Evolutionary conservation across 2,329 filamentous ascomycete genomes (phyloP), one percentile per base, ranked within the genome.

Genomic region (Talaromyces islandicus): DNA sequence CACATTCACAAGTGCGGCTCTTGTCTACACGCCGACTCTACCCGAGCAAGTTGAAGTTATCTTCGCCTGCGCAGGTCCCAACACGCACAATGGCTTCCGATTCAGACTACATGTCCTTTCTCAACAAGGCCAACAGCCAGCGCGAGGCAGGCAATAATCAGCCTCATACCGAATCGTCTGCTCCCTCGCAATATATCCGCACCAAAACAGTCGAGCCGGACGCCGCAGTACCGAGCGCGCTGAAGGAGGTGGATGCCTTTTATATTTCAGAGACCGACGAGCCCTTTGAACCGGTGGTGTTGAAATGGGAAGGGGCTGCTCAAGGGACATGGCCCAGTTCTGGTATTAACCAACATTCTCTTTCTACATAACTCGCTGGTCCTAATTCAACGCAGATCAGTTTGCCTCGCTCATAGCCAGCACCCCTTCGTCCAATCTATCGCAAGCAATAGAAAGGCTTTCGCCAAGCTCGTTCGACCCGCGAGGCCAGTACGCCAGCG

Each of bases 191-290:
- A 71, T 71, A 66, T 71, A 69, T 54, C 32, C 66, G 66, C 32
- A 76, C 74, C 10, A 69, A 76, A 61, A 70, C 75, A 7, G 76
- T 81, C 38, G 72, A 79, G 64, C 59, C 67, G 54, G 79, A 62
- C 80, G 82, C 64, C 80, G 82, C 56, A 73, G 81, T 92, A 57
- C 90, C 92, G 7, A 74, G 78, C 55, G 75, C 77, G 3, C 80
- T 92, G 57, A 74, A 77, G 58, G 78, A 81, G 55, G 77, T 82
- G 56, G 79, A 88, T 60, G 83, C 81, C 50, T 87, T 88, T 70
- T 96, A 94, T 73, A 75, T 84, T 17, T 94, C 88, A 63, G 92
- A 96, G 61, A 86, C 90, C 30, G 92, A 96, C 72, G 91, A 95
- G 79, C 87, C 88, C 4, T 96, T 96, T 74, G 86, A 89, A 71